A percentile compares a stretch with the other conserved stretches of the same genome.
Evolutionary conservation across 345 rosid genomes (phyloP).

Genomic region (Brassica rapa): DNA sequence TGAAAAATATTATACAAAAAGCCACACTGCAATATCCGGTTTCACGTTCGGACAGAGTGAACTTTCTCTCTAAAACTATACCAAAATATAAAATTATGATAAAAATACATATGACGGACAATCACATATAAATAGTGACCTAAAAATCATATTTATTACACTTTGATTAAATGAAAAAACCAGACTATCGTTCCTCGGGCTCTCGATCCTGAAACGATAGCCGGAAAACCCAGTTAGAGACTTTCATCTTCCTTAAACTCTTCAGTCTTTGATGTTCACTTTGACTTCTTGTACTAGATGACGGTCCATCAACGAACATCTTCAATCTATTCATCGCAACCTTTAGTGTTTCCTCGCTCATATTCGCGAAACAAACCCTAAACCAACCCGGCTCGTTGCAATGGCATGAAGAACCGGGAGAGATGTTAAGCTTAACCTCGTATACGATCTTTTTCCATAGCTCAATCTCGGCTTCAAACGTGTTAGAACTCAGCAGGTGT

Average conservation of each 20-base stretch:
- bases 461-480: constrained; percentile 76
- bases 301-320: constrained; percentile 47
- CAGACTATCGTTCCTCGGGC: constrained; percentile 54
- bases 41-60: constrained; percentile 25
- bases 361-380: constrained; percentile 71
- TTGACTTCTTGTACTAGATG: constrained; percentile 36
- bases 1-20: constrained; percentile 1
- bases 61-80: constrained; percentile 8
- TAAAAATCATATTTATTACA: constrained; percentile 15
- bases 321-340: constrained; percentile 59
- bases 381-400: constrained; percentile 84
- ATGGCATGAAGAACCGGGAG: constrained; percentile 83
- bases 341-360: constrained; percentile 63
- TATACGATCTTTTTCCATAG: constrained; percentile 78
- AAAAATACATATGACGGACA: constrained; percentile 9
- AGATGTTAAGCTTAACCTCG: constrained; percentile 57
- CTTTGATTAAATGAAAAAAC: neutral
- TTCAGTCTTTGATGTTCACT: constrained; percentile 51
- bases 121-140: constrained; percentile 31
- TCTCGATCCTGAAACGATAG: constrained; percentile 61
- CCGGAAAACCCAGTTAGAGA: constrained; percentile 73
- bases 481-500: constrained; percentile 56
- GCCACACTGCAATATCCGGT: constrained; percentile 26
- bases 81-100: constrained; percentile 24
- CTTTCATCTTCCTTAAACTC: constrained; percentile 47